Conservation (phyloP, 495 filamentous ascomycete species). For the Hypoxylon crocopeplum region DNA sequence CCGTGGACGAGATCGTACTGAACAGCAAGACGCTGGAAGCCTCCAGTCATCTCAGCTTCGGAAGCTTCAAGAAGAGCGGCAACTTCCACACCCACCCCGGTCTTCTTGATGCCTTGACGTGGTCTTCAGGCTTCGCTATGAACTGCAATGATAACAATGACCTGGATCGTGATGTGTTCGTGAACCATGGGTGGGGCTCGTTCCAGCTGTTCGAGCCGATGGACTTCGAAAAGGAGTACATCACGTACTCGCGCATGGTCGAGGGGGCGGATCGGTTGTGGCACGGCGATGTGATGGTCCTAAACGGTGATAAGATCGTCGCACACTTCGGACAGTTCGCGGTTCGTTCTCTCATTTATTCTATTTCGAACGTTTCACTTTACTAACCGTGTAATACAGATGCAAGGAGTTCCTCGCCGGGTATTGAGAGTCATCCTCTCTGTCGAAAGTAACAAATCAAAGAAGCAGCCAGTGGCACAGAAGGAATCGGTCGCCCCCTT, state of each 20-base stretch:
- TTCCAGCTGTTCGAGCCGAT: constrained; percentile 63
- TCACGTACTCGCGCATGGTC: constrained; percentile 61
- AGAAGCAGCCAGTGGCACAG: background rate
- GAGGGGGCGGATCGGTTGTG: constrained; percentile 42
- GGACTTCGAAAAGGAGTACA: constrained; percentile 59
- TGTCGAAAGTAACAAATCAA: background rate
- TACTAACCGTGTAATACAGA: constrained; percentile 1
- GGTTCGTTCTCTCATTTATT: background rate
- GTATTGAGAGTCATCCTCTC: constrained; percentile 31
- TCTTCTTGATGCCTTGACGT: constrained; percentile 58
- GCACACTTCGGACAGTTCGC: constrained; percentile 31
- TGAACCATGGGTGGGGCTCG: constrained; percentile 68
- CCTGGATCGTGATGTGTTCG: constrained; percentile 62
- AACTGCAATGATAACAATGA: constrained; percentile 66
- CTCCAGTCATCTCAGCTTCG: constrained; percentile 60
- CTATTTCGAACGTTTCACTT: background rate
- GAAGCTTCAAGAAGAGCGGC: constrained; percentile 46
- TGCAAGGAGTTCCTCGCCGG: constrained; percentile 18
- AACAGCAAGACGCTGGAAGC: constrained; percentile 64
- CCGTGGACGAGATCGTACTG: constrained; percentile 64
- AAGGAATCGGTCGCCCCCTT: background rate
- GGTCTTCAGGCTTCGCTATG: constrained; percentile 65
- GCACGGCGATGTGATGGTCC: constrained; percentile 49
- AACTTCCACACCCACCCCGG: constrained; percentile 61
- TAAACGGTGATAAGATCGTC: constrained; percentile 48